Base-by-base conservation (phyloP, 768 basidiomycete genomes). In the Exidia glandulosa region DNA sequence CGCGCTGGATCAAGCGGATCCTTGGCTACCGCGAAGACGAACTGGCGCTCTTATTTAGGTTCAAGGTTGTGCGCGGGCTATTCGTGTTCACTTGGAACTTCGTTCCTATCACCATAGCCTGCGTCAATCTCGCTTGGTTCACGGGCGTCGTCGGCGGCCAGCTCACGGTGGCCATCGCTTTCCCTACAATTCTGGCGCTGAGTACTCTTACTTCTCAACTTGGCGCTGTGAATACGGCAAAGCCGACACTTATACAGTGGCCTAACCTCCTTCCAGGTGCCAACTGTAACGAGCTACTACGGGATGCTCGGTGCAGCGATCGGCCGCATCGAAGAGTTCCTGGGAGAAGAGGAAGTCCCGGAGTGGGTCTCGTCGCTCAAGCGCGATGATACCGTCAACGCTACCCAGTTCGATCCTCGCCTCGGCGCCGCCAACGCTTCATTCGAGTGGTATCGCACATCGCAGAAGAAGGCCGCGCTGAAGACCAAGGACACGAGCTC, bases 261-360 rank as follows among this genome's bases (percentile, higher is more conserved):
- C 19, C 23, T 7, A n/a, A 7, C 5, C 7, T 7, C 5, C 9
- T 23, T n/a, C 25, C n/a, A 48, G 25, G n/a, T 48, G 9, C 14
- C 47, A 6, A n/a, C 47, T 9, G 25, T n/a, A 23, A 9, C 23
- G 9, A 48, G 25, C 19, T 27, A 9, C 25, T 48, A 48, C 47
- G 25, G 19, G 7, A 48, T 9, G 47, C 19, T 48, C 47, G 23
- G 6, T 6, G 47, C 47, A 7, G 47, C 9, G 7, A 6, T 92
- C 81, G 81, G 86, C 66, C 82, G 90, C 57, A 90, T 94, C 61
- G 84, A 90, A 66, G 76, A 71, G 3, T 90, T 87, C 70, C 74
- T 91, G 1, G 73, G 73, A 3, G 89, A 91, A 69, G 79, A 81
- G n/a, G 89, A 93, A 68, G 87, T 92, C 1, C 84, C 85, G 0